phyloP scores from a whole-genome alignment of 495 filamentous ascomycete genomes.

The Astrothelium macrocarpum region DNA sequence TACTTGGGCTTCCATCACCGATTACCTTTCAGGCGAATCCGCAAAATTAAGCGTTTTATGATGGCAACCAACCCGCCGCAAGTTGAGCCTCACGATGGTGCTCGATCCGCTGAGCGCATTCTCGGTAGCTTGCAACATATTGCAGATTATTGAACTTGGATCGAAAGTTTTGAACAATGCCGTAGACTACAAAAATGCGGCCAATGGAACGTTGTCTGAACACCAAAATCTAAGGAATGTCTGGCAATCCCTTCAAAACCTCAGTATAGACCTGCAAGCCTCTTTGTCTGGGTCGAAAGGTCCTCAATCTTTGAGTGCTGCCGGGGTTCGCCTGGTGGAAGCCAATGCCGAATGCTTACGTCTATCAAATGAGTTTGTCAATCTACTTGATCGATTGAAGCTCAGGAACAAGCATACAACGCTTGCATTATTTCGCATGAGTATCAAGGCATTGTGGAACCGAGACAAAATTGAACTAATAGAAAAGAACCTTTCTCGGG shows the following conservation, averaged over 20 bases:
- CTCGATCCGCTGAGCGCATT: conserved; percentile 7
- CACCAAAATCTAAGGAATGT: conserved; percentile 4
- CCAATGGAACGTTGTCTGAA: background rate
- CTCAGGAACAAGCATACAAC: background rate
- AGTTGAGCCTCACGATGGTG: background rate
- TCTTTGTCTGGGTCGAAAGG: background rate
- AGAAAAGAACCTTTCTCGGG: background rate
- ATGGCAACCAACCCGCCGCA: no score
- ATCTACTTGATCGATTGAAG: conserved; percentile 2
- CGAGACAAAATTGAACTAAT: conserved; percentile 1
- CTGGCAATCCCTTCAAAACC: background rate
- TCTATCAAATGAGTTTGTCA: background rate
- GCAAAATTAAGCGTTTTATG: no score
- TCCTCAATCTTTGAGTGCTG: background rate
- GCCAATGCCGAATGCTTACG: conserved; percentile 6
- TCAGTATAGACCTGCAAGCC: background rate
- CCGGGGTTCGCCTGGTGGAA: background rate
- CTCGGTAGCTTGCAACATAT: conserved; percentile 2
- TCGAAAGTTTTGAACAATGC: conserved; percentile 4
- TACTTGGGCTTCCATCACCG: no score
- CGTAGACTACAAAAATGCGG: background rate
- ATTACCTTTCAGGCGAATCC: no score
- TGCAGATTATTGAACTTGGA: background rate
- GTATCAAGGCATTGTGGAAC: conserved; percentile 6
- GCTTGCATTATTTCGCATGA: conserved; percentile 1